A percentile compares a stretch with the other conserved stretches of the same genome.
Evolutionary conservation across 139 green algal genomes (phyloP).

Genomic region (Spirogloea muscicola): DNA sequence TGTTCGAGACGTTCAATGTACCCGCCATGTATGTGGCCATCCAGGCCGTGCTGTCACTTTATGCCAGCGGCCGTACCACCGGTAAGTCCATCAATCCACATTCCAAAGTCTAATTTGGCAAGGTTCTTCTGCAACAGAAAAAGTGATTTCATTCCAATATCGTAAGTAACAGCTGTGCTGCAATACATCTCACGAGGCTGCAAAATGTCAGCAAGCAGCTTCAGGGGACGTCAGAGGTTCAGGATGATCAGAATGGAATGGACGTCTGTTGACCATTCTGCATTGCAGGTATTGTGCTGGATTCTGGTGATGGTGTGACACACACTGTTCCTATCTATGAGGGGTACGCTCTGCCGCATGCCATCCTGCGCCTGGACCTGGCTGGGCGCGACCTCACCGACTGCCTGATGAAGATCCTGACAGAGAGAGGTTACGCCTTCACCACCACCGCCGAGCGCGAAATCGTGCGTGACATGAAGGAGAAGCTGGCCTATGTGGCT

Average conservation of each 20-base stretch:
- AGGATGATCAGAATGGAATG: too few species aligned
- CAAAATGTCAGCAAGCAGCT: too few species aligned
- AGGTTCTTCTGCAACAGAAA: too few species aligned
- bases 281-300: slow-evolving; percentile 50
- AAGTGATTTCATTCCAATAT: too few species aligned
- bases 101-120: too few species aligned
- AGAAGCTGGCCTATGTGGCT: slow-evolving; percentile 57
- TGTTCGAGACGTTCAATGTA: slow-evolving; percentile 62
- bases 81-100: slow-evolving; percentile 24
- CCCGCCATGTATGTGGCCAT: slow-evolving; percentile 54
- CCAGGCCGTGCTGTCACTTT: slow-evolving; percentile 52
- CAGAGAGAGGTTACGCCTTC: slow-evolving; percentile 56
- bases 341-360: slow-evolving; percentile 52
- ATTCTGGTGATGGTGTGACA: slow-evolving; percentile 55
- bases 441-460: slow-evolving; percentile 54
- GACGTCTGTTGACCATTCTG: too few species aligned
- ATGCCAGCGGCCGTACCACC: slow-evolving; percentile 49
- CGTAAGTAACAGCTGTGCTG: too few species aligned
- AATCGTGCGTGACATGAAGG: slow-evolving; percentile 60
- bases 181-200: too few species aligned
- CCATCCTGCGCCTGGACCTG: slow-evolving; percentile 54
- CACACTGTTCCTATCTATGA: slow-evolving; percentile 59
- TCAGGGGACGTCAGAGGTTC: too few species aligned
- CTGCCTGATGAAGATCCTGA: slow-evolving; percentile 53
- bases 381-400: slow-evolving; percentile 54